Base-by-base conservation (phyloP, 2,329 filamentous ascomycete species). In the Sclerotiophoma versabilis region DNA sequence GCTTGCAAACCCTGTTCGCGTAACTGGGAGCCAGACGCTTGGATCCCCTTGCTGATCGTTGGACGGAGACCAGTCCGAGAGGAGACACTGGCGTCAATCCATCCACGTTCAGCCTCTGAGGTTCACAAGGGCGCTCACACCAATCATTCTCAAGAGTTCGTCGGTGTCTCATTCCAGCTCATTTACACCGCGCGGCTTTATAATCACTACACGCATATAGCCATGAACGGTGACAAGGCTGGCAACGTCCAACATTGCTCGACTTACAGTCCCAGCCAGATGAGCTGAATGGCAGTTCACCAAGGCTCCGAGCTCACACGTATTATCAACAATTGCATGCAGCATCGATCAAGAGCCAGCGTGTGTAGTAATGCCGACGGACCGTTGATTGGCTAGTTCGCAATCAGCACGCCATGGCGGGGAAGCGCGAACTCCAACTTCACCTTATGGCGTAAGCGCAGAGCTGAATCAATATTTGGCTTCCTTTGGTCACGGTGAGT, bases 1-100 rank as follows among this genome's bases (percentile, higher is more conserved):
- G 33, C 26, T n/a, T 50, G 17, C 20, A 8, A 45, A 45, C 27
- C 51, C 45, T 49, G 44, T 39, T 49, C 22, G 39, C 38, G 20
- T 36, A 22, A 38, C 15, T 33, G 38, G 17, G 39, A 37, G 23
- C 15, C 48, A 37, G 41, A 39, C n/a, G 37, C 38, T 29, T 17
- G 32, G 38, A 23, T 54, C 33, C 44, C 51, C 45, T 54, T 49
- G 44, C 50, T 54, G 44, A 44, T 49, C 30, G 20, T 44, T 45
- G 38, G 26, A 17, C 44, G 44, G 50, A 54, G 50, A 32, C 32
- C 37, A 5, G 29, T 36, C 39, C 51, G 45, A 44, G 14, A 34
- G 19, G 33, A 44, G 33, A n/a, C 26, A 48, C 26, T 46, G 51
- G 39, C 23, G 19, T 44, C 27, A 38, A 34, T n/a, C 19, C 27